Evolutionary conservation across 2,329 filamentous ascomycete genomes (phyloP), one percentile per base, ranked within the genome.

Genomic region (Neopestalotiopsis sp.): DNA sequence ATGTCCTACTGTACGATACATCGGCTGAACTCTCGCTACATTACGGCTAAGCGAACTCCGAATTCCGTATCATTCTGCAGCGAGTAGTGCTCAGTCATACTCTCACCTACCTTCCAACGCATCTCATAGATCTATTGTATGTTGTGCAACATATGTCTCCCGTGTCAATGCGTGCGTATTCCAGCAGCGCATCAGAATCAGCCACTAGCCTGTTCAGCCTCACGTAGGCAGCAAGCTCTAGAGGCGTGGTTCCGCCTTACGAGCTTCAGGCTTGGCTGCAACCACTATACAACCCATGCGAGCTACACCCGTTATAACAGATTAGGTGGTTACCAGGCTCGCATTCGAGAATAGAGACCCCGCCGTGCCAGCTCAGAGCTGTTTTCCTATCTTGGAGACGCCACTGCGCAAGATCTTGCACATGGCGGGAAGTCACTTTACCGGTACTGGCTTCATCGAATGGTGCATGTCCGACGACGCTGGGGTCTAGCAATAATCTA

Each of bases 221-320:
- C 32, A 14, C 34, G 34, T 53, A 24, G 17, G 14, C 12, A 30
- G 59, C n/a, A 10, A 13, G 13, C 28, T 42, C 20, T 17, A 38
- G 59, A 62, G 59, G 12, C 32, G 5, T 20, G 34, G 12, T 38
- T 28, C 13, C 17, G 32, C 59, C 30, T 62, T 14, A 20, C n/a
- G 59, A 17, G 59, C 59, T 62, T 34, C 59, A 62, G 28, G 24
- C 59, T 62, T 62, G 59, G 59, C 32, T 62, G 59, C 59, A 62
- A 32, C 32, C 17, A 30, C 24, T 28, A 59, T 59, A 62, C 59
- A 62, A 62, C 59, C n/a, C 34, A 17, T 30, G 32, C 59, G 30
- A 20, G 59, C 59, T 40, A 14, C 59, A 30, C 14, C 32, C 6
- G 28, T 34, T 20, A n/a, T 14, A 59, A 30, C 17, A 56, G 57